These are phyloP conservation scores for Penicillium hordei DNA, from an alignment of 2,329 filamentous ascomycete species.

Conservation along the genomic window DNA sequence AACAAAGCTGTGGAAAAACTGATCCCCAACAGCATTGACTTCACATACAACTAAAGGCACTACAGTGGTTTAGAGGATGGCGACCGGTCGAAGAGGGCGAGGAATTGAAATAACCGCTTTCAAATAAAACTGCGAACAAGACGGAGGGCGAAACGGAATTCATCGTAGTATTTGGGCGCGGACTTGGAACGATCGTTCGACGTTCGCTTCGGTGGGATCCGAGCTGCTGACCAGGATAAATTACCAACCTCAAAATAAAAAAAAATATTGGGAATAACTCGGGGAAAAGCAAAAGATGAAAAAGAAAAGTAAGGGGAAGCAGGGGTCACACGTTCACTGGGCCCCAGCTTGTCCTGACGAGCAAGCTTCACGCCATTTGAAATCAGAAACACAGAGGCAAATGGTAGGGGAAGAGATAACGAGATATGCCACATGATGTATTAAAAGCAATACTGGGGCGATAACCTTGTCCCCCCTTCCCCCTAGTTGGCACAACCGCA, in stretches of 20 bases:
- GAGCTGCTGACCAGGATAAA: constrained; percentile 32
- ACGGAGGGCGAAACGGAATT: constrained; percentile 23
- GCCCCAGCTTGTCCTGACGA: background rate
- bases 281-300: background rate
- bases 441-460: background rate
- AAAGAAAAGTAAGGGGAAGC: background rate
- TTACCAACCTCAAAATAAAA: constrained; percentile 19
- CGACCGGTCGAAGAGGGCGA: constrained; percentile 23
- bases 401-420: background rate
- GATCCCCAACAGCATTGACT: background rate
- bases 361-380: constrained; percentile 3
- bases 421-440: constrained; percentile 1
- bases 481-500: background rate
- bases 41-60: constrained; percentile 9
- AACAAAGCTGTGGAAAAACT: background rate
- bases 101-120: constrained; percentile 19
- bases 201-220: constrained; percentile 28
- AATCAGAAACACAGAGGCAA: constrained; percentile 2
- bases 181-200: constrained; percentile 26
- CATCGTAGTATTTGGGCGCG: constrained; percentile 23
- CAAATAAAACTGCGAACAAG: constrained; percentile 26
- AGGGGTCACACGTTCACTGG: constrained; percentile 2
- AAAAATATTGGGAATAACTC: constrained; percentile 7
- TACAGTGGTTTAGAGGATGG: constrained; percentile 18
- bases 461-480: background rate